Evolutionary conservation across 2,329 filamentous ascomycete genomes (phyloP).

Genomic region (Cadophora sp.): DNA sequence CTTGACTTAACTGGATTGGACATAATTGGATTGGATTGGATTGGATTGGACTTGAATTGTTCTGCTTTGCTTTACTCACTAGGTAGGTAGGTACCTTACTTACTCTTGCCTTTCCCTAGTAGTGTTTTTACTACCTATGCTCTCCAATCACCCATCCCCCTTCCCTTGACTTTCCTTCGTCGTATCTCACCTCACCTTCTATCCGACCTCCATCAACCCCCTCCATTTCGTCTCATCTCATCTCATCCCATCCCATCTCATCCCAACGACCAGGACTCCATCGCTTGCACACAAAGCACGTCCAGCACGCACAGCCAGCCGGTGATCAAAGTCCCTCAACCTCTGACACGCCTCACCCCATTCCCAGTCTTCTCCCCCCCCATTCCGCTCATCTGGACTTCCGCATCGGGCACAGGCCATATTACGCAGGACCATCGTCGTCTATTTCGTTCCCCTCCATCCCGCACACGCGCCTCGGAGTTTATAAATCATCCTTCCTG

Average conservation of each 20-base stretch:
- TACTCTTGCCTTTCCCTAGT: not conserved
- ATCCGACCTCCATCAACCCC: too few species aligned
- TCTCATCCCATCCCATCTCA: not conserved
- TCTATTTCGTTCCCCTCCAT: constrained; percentile 3
- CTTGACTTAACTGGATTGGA: not conserved
- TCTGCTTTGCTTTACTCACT: not conserved
- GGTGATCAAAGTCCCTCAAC: constrained; percentile 14
- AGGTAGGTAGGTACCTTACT: too few species aligned
- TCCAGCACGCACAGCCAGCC: constrained; percentile 8
- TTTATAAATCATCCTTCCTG: constrained; percentile 24
- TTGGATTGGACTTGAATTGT: not conserved
- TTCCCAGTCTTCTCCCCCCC: not conserved
- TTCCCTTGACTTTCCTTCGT: not conserved
- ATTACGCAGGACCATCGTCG: constrained; percentile 22
- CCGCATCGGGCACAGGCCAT: constrained; percentile 19
- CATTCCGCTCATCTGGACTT: constrained; percentile 19
- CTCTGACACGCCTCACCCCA: constrained; percentile 10
- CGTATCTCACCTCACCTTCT: not conserved
- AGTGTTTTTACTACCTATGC: too few species aligned
- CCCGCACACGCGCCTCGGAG: constrained; percentile 22
- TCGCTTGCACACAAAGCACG: not conserved
- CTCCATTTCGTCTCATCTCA: not conserved
- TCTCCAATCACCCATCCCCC: too few species aligned
- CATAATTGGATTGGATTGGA: not conserved
- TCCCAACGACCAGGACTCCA: not conserved